phyloP scores from a whole-genome alignment of 352 stramenopile species.

The Pythium rishiriense region DNA sequence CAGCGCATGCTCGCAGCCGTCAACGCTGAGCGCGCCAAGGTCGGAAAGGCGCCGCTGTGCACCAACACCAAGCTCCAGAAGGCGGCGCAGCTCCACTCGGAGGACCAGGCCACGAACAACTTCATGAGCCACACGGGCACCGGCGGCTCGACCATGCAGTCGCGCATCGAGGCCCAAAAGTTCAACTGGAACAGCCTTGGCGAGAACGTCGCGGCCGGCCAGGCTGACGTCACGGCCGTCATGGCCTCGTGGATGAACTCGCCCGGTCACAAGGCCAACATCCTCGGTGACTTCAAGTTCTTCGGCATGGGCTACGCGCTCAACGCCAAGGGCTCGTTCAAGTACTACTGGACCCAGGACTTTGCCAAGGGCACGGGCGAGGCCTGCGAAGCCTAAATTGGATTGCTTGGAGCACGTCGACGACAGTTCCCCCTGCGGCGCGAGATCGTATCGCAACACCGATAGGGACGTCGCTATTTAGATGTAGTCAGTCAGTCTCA shows the following conservation, averaged over 20 bases:
- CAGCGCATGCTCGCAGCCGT: slow-evolving; percentile 48
- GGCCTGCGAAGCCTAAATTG: slow-evolving; percentile 24
- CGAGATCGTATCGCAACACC: background rate
- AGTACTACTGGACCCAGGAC: slow-evolving; percentile 64
- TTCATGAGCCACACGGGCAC: slow-evolving; percentile 28
- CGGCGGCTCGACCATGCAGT: slow-evolving; percentile 8
- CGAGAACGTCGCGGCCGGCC: slow-evolving; percentile 56
- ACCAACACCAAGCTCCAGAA: slow-evolving; percentile 27
- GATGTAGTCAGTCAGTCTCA: background rate
- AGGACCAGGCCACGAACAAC: slow-evolving; percentile 29
- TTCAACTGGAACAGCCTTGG: slow-evolving; percentile 34
- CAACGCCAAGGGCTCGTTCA: slow-evolving; percentile 37
- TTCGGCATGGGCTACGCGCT: slow-evolving; percentile 47
- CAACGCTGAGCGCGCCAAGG: slow-evolving; percentile 49
- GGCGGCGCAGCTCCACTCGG: slow-evolving; percentile 27
- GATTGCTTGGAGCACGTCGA: no score
- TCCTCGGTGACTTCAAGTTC: slow-evolving; percentile 40
- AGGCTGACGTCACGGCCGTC: slow-evolving; percentile 36
- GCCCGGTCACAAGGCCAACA: slow-evolving; percentile 43
- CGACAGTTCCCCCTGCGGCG: background rate
- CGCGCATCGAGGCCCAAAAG: slow-evolving; percentile 25
- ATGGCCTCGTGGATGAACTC: slow-evolving; percentile 60
- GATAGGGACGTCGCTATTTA: background rate
- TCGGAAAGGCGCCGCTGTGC: slow-evolving; percentile 22
- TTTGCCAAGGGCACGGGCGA: slow-evolving; percentile 43